Conservation (phyloP, 2,329 filamentous ascomycete species). For the Apiospora hydei region DNA sequence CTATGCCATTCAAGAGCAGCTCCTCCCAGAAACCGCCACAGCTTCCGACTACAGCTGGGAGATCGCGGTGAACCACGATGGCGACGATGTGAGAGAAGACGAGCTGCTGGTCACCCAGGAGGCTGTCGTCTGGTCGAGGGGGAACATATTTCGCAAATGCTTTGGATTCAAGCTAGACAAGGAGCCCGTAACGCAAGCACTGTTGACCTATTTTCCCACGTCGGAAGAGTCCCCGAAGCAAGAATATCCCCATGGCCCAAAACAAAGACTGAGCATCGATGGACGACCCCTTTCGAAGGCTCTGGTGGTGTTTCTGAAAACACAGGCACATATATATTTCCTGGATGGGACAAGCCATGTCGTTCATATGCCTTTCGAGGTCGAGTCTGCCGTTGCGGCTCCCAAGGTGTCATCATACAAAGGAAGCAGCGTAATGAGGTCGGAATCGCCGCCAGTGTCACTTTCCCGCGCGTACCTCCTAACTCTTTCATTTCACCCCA, state of each 20-base stretch:
- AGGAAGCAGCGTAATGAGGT: constrained; percentile 69
- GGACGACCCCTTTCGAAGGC: constrained; percentile 63
- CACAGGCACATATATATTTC: constrained; percentile 93
- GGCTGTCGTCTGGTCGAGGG: constrained; percentile 89
- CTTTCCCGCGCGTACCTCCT: constrained; percentile 70
- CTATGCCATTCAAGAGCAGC: constrained; percentile 81
- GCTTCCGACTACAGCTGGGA: constrained; percentile 79
- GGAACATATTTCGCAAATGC: constrained; percentile 81
- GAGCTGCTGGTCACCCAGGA: constrained; percentile 79
- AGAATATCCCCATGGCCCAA: constrained; percentile 30
- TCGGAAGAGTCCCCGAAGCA: constrained; percentile 46
- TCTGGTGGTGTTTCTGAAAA: constrained; percentile 89
- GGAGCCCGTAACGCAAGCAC: constrained; percentile 83
- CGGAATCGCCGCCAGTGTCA: constrained; percentile 59
- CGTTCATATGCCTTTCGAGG: constrained; percentile 92
- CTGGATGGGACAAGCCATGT: constrained; percentile 87
- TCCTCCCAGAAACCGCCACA: constrained; percentile 73
- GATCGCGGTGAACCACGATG: constrained; percentile 54
- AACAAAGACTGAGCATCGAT: constrained; percentile 28
- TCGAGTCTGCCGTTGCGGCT: constrained; percentile 84
- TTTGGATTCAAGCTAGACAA: constrained; percentile 89
- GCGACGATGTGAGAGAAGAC: constrained; percentile 65
- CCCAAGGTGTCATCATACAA: constrained; percentile 85
- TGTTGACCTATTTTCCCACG: constrained; percentile 82
- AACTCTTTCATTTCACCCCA: constrained; percentile 85